phyloP scores from a whole-genome alignment of 2,329 filamentous ascomycete species.

The Fusarium continuum region DNA sequence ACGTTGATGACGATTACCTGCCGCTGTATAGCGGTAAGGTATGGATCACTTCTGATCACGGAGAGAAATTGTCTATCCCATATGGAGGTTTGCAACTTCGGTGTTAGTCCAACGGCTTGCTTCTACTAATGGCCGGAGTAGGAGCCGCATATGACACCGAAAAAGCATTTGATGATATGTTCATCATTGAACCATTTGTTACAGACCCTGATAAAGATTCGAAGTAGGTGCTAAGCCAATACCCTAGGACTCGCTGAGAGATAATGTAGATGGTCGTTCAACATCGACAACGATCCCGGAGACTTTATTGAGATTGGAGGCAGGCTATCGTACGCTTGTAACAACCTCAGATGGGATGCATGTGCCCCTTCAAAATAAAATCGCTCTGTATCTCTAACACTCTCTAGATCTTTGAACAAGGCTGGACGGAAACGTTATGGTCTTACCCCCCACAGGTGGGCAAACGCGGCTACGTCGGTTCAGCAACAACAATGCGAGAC shows the following conservation, averaged over 20 bases:
- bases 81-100: constrained; percentile 48
- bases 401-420: constrained; percentile 50
- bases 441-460: constrained; percentile 53
- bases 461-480: constrained; percentile 53
- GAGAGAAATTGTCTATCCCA: constrained; percentile 54
- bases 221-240: constrained; percentile 24
- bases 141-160: constrained; percentile 51
- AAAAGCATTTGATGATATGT: constrained; percentile 52
- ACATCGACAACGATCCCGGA: constrained; percentile 38
- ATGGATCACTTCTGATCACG: constrained; percentile 51
- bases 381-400: background rate
- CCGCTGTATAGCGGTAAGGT: constrained; percentile 58
- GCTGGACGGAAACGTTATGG: constrained; percentile 54
- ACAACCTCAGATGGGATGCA: constrained; percentile 51
- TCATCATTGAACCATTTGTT: constrained; percentile 43
- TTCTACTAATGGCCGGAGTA: constrained; percentile 12
- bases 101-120: background rate
- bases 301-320: constrained; percentile 47
- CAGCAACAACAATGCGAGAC: constrained; percentile 52
- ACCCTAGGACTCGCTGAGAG: background rate
- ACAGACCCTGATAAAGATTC: constrained; percentile 38
- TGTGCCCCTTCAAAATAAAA: constrained; percentile 11
- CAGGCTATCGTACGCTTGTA: constrained; percentile 47
- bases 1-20: constrained; percentile 48
- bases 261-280: constrained; percentile 47